Conservation (phyloP, 1,284 basidiomycete species). For the Singerocomus inundabilis region DNA sequence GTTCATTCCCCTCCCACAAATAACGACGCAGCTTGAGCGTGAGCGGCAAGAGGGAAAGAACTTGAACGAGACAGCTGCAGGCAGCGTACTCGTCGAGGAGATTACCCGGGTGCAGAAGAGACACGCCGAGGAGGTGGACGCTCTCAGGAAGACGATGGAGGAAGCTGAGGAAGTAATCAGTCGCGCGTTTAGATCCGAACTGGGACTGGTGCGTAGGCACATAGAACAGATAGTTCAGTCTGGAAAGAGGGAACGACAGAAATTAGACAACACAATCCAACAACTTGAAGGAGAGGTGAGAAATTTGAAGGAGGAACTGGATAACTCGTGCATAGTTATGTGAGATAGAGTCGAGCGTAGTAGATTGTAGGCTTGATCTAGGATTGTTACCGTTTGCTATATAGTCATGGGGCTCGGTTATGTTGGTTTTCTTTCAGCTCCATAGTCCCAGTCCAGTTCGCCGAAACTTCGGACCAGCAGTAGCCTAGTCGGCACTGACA, state of each 20-base stretch:
- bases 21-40: not conserved
- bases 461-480: too few relatives aligned
- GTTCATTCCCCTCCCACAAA: not conserved
- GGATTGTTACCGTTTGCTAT: too few relatives aligned
- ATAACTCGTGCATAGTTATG: not conserved
- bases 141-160: not conserved
- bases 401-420: too few relatives aligned
- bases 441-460: too few relatives aligned
- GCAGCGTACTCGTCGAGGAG: not conserved
- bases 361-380: too few relatives aligned
- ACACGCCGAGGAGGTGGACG: not conserved
- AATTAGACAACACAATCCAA: not conserved
- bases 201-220: not conserved
- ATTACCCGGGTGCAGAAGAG: not conserved
- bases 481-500: too few relatives aligned
- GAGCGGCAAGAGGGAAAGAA: not conserved
- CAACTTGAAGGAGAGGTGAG: not conserved
- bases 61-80: not conserved
- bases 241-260: not conserved
- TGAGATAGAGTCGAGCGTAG: not conserved
- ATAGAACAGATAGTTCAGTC: not conserved
- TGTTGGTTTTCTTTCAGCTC: too few relatives aligned
- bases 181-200: not conserved
- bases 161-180: not conserved
- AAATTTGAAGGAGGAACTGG: not conserved